A percentile compares a stretch with the other conserved stretches of the same genome.
phyloP scores from a whole-genome alignment of 352 stramenopile genomes.

The Globisporangium solare region DNA sequence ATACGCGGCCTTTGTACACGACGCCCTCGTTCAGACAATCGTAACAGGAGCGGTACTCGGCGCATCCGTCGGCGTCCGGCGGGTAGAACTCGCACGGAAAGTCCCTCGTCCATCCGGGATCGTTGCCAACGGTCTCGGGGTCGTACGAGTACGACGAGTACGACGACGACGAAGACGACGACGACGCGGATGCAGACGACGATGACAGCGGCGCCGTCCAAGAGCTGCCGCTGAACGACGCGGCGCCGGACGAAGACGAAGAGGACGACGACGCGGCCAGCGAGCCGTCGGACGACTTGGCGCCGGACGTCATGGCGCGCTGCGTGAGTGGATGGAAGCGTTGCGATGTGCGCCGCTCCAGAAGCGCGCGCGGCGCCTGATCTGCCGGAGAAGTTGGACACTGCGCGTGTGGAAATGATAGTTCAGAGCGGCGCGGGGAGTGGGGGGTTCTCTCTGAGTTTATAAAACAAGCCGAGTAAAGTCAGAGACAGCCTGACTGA shows the following conservation, averaged over 20 bases:
- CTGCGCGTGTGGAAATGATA: too few relatives aligned
- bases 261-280: not conserved
- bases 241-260: not conserved
- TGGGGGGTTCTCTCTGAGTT: too few relatives aligned
- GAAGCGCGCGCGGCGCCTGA: too few relatives aligned
- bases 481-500: too few relatives aligned
- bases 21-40: conserved; percentile 37
- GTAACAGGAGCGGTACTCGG: conserved; percentile 40
- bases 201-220: not conserved
- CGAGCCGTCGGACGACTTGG: conserved; percentile 1
- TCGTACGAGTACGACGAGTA: conserved; percentile 12
- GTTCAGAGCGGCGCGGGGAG: too few relatives aligned
- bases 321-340: not conserved
- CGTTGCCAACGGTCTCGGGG: conserved; percentile 16
- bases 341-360: not conserved
- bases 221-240: not conserved
- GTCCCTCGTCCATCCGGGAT: conserved; percentile 14
- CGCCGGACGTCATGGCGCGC: not conserved
- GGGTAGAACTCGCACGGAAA: conserved; percentile 40
- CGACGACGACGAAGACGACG: conserved; percentile 13
- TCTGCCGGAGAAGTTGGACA: too few relatives aligned
- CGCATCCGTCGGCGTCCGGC: conserved; percentile 28
- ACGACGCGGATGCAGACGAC: not conserved
- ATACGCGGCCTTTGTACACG: conserved; percentile 16
- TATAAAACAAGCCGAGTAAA: too few relatives aligned